Evolutionary conservation across 352 stramenopile genomes (phyloP).

Genomic region (Globisporangium paddicum): DNA sequence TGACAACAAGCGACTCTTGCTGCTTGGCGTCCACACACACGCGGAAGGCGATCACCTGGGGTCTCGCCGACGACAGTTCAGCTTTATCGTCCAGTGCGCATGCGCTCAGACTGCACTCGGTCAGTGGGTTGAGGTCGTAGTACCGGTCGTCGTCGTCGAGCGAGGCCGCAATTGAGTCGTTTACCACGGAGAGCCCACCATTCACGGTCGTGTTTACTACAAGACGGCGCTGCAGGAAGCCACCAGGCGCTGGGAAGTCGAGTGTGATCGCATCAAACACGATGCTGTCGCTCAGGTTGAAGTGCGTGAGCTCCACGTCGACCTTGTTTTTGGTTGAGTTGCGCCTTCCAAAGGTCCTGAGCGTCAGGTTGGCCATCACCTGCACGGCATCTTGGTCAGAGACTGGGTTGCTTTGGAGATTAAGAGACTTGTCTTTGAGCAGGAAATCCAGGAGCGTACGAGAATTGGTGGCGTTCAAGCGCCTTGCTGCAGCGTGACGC

Average conservation of each 20-base stretch:
- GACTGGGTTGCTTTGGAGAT: neutral
- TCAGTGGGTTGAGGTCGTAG: slow-evolving; percentile 1
- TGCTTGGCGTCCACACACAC: neutral
- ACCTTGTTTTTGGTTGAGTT: neutral
- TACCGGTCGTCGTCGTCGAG: neutral
- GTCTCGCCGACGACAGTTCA: neutral
- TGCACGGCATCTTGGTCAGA: neutral
- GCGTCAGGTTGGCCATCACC: neutral
- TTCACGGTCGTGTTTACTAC: neutral
- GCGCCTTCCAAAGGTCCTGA: neutral
- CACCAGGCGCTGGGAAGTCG: slow-evolving; percentile 1
- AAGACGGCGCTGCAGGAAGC: neutral
- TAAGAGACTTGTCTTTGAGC: neutral
- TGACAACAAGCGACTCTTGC: neutral
- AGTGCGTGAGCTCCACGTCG: slow-evolving; percentile 3
- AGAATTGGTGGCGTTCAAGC: too few relatives aligned
- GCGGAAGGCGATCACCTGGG: neutral
- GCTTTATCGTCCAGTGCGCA: neutral
- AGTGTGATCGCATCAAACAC: slow-evolving; percentile 6
- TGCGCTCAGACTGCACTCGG: neutral
- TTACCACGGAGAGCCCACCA: neutral
- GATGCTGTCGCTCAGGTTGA: neutral
- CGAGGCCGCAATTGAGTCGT: neutral
- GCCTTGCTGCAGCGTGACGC: neutral
- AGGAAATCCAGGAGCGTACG: neutral